Evolutionary conservation across 2,329 filamentous ascomycete genomes (phyloP).

Genomic region (Ascochyta pisi): DNA sequence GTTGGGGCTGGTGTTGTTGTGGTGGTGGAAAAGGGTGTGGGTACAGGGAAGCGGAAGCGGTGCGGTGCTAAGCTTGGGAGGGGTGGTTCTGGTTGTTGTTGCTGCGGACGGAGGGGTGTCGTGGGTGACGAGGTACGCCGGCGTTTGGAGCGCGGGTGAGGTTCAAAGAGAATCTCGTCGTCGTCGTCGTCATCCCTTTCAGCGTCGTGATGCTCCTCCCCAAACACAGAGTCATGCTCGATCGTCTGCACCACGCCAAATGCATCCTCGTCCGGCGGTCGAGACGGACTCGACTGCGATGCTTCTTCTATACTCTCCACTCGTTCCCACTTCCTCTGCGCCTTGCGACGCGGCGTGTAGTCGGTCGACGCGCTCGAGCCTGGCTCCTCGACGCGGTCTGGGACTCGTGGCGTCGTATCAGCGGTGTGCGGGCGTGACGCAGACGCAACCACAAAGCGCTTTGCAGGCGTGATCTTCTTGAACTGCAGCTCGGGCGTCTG

Average conservation of each 20-base stretch:
- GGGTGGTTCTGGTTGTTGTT: background rate
- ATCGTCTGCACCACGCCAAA: slow-evolving; percentile 19
- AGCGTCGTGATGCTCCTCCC: slow-evolving; percentile 7
- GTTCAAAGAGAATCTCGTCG: slow-evolving; percentile 39
- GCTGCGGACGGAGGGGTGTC: background rate
- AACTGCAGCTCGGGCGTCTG: slow-evolving; percentile 1
- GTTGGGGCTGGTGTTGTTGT: background rate
- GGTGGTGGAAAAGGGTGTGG: slow-evolving; percentile 1
- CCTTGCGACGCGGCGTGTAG: background rate
- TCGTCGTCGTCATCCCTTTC: slow-evolving; percentile 16
- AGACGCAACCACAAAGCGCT: slow-evolving; percentile 40
- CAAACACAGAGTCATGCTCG: slow-evolving; percentile 15
- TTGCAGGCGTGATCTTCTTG: slow-evolving; percentile 38
- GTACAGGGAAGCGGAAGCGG: slow-evolving; percentile 35
- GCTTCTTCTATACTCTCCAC: slow-evolving; percentile 46
- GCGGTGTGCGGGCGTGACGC: slow-evolving; percentile 9
- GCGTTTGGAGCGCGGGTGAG: slow-evolving; percentile 30
- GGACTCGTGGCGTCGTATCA: background rate
- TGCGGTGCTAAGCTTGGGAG: slow-evolving; percentile 20
- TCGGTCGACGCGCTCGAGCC: background rate
- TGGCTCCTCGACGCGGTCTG: slow-evolving; percentile 1
- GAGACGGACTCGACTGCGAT: slow-evolving; percentile 28
- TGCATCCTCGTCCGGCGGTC: slow-evolving; percentile 10
- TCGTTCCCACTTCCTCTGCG: slow-evolving; percentile 21
- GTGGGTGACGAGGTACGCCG: slow-evolving; percentile 27